phyloP scores from a whole-genome alignment of 2,329 filamentous ascomycete species.

The Trichoderma oligosporum region DNA sequence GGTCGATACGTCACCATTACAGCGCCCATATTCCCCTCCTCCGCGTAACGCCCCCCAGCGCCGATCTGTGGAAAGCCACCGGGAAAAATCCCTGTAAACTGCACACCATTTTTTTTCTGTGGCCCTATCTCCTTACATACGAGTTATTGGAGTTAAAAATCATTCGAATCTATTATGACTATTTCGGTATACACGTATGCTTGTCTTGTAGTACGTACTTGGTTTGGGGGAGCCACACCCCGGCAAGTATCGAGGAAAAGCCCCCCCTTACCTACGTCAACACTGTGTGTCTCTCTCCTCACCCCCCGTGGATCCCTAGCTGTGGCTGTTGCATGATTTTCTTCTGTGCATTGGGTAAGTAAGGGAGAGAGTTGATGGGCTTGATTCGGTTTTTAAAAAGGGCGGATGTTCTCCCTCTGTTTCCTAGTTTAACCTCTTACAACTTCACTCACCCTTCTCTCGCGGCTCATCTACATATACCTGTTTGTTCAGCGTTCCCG shows the following conservation, averaged over 20 bases:
- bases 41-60: slow-evolving; percentile 18
- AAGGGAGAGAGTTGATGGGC: neutral
- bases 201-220: no score
- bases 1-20: slow-evolving; percentile 18
- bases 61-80: slow-evolving; percentile 15
- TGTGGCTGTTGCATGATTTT: slow-evolving; percentile 17
- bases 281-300: slow-evolving; percentile 11
- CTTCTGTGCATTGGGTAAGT: slow-evolving; percentile 1
- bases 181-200: no score
- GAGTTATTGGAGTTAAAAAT: neutral
- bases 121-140: neutral
- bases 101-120: neutral
- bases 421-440: neutral
- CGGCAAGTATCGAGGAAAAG: neutral
- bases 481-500: neutral
- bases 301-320: slow-evolving; percentile 15
- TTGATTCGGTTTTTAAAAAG: slow-evolving; percentile 9
- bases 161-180: no score
- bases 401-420: slow-evolving; percentile 2
- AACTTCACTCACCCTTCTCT: slow-evolving; percentile 2
- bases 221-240: neutral
- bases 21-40: slow-evolving; percentile 4
- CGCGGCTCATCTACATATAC: neutral
- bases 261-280: slow-evolving; percentile 15
- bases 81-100: slow-evolving; percentile 15